Base-by-base conservation (phyloP, 805 yeast species). In the Monosporozyma servazzii region DNA sequence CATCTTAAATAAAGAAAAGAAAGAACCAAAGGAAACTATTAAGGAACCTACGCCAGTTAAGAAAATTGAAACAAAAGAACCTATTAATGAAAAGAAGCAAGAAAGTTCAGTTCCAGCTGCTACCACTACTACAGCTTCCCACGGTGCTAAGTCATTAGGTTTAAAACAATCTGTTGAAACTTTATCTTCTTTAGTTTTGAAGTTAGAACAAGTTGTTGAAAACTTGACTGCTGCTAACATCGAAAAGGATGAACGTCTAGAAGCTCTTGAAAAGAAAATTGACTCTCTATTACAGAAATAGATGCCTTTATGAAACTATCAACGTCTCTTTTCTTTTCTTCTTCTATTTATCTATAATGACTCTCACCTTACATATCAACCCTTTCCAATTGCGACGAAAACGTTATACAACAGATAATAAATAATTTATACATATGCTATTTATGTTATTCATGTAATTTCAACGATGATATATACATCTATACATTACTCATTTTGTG, bases 161-260 rank as follows among this genome's bases (percentile, higher is more conserved):
- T 72, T 86, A 53, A 84, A 84, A 60, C 84, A 79, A 9, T 80
- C 88, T 1, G 82, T 86, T 31, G 91, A 84, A 56, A 82, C 77
- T 55, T 71, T 86, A 50, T 79, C 85, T 5, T 53, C 69, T 2
- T 66, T 86, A 33, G 88, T 84, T 20, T 70, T 71, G 2, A 71
- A 74, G 29, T 72, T 86, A 46, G 89, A 86, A 63, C 51, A 68
- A 0, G 78, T 81, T 44, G 76, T 86, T 45, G 60, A 71, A 10
- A 74, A 68, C 51, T 71, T 86, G 52, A 71, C 75, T 8, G 71
- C 73, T 17, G 72, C 82, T 3, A 82, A 79, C 51, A 56, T 75
- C n/a, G 84, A 78, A 33, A 86, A 84, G 62, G 91, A 86, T 61
- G 81, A 72, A 42, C 79, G 79, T 62, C 67, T 86, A 51, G 71